A percentile compares a stretch with the other conserved stretches of the same genome.
phyloP scores from a whole-genome alignment of 148 eudicot species.

The Fagopyrum homotropicum region DNA sequence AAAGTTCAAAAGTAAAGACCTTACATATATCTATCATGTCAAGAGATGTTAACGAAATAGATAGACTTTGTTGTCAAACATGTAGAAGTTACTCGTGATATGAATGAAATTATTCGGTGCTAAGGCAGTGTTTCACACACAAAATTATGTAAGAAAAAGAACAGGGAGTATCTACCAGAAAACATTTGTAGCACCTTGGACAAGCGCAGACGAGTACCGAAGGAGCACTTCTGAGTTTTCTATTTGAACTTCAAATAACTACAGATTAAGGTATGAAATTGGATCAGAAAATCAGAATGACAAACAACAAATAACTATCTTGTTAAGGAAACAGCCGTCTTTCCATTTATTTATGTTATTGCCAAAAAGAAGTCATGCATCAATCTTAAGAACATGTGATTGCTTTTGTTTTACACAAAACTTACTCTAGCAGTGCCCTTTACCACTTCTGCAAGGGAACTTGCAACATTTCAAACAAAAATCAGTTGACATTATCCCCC shows the following conservation, averaged over 20 bases:
- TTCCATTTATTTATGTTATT: no score
- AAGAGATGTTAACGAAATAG: background rate
- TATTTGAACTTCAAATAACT: slow-evolving; percentile 86
- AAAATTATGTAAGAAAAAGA: background rate
- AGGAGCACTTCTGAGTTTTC: slow-evolving; percentile 79
- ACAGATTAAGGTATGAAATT: slow-evolving; percentile 20
- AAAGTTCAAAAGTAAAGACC: background rate
- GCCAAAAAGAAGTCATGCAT: no score
- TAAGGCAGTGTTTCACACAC: background rate
- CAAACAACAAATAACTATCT: background rate
- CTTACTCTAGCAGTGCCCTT: background rate
- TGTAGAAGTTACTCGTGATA: background rate
- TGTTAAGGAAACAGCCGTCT: no score
- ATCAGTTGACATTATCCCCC: background rate
- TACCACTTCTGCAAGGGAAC: background rate
- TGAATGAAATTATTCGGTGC: background rate
- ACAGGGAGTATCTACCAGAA: slow-evolving; percentile 55
- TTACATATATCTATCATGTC: background rate
- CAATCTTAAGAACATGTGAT: no score
- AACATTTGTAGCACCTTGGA: slow-evolving; percentile 91
- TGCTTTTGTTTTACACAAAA: background rate
- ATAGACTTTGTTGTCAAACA: background rate
- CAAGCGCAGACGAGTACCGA: slow-evolving; percentile 95
- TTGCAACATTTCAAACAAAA: background rate
- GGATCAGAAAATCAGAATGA: background rate